These are phyloP conservation scores for Mycena galopus DNA, from an alignment of 768 basidiomycete species.

Conservation along the genomic window DNA sequence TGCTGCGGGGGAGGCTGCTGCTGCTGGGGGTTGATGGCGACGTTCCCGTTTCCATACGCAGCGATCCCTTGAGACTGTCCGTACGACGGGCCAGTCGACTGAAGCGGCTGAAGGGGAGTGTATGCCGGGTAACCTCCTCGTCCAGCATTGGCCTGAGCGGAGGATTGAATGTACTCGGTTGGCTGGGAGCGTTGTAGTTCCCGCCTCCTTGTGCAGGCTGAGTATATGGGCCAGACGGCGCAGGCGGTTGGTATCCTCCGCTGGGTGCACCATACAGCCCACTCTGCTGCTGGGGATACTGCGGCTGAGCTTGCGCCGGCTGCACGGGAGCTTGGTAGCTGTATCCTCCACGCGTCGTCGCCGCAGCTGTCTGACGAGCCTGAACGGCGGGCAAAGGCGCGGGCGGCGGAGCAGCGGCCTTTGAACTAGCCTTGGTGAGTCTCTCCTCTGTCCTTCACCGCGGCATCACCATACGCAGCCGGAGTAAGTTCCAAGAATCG, in stretches of 20 bases:
- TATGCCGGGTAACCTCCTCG: constrained; percentile 14
- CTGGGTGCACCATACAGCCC: constrained; percentile 26
- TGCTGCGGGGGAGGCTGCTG: constrained; percentile 46
- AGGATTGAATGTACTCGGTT: constrained; percentile 1
- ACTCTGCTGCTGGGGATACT: constrained; percentile 17
- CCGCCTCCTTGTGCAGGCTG: constrained; percentile 36
- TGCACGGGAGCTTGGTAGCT: constrained; percentile 18
- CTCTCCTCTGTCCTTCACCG: constrained; percentile 55
- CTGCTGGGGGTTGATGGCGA: constrained; percentile 10
- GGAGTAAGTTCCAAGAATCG: constrained; percentile 87
- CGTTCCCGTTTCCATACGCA: constrained; percentile 29
- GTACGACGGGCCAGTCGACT: constrained; percentile 32
- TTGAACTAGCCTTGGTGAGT: constrained; percentile 49
- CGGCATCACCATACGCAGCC: constrained; percentile 68
- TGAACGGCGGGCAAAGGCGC: constrained; percentile 27
- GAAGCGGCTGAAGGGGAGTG: constrained; percentile 33
- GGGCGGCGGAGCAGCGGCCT: constrained; percentile 21
- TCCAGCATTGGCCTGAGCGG: constrained; percentile 20
- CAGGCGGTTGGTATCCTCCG: constrained; percentile 35
- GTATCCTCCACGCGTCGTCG: constrained; percentile 10
- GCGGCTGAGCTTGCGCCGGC: constrained; percentile 31
- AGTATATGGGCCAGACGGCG: constrained; percentile 48
- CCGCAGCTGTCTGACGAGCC: constrained; percentile 24
- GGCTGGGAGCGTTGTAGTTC: constrained; percentile 5
- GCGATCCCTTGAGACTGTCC: constrained; percentile 20